phyloP scores from a whole-genome alignment of 352 stramenopile species.

The Plasmopara muralis region DNA sequence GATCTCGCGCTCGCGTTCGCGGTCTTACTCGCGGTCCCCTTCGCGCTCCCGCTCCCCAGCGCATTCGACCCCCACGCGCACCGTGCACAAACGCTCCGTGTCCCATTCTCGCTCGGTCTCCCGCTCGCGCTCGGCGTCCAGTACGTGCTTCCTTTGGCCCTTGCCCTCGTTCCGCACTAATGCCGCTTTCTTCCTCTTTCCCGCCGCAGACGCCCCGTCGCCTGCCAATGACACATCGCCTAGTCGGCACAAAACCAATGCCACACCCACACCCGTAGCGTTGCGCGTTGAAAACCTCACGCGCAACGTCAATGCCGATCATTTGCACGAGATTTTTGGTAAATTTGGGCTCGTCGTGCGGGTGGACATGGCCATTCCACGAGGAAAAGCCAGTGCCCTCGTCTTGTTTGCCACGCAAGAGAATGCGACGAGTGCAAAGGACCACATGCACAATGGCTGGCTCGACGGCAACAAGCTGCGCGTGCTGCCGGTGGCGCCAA shows the following conservation, averaged over 20 bases:
- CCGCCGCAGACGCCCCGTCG: slow-evolving; percentile 5
- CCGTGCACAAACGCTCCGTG: slow-evolving; percentile 1
- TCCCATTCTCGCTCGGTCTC: slow-evolving; percentile 17
- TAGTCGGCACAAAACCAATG: slow-evolving; percentile 1
- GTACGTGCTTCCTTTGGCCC: slow-evolving; percentile 4
- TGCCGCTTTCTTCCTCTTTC: neutral
- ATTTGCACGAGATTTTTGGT: slow-evolving; percentile 81
- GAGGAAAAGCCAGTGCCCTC: slow-evolving; percentile 37
- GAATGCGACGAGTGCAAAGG: slow-evolving; percentile 50
- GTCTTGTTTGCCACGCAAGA: slow-evolving; percentile 45
- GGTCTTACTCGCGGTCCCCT: slow-evolving; percentile 9
- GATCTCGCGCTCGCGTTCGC: slow-evolving; percentile 4
- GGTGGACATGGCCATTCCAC: slow-evolving; percentile 44
- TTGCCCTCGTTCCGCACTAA: neutral
- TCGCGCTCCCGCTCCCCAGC: slow-evolving; percentile 9
- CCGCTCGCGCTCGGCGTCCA: slow-evolving; percentile 8
- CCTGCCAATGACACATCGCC: slow-evolving; percentile 5
- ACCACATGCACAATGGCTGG: slow-evolving; percentile 83
- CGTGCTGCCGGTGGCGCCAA: slow-evolving; percentile 29
- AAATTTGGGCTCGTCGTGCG: slow-evolving; percentile 68
- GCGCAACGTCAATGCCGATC: slow-evolving; percentile 76
- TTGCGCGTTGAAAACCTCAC: slow-evolving; percentile 80
- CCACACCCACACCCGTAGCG: slow-evolving; percentile 24
- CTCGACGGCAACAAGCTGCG: slow-evolving; percentile 73
- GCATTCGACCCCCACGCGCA: slow-evolving; percentile 6